Conservation (phyloP, 306 rosid species). For the Hippophae tibetana region DNA sequence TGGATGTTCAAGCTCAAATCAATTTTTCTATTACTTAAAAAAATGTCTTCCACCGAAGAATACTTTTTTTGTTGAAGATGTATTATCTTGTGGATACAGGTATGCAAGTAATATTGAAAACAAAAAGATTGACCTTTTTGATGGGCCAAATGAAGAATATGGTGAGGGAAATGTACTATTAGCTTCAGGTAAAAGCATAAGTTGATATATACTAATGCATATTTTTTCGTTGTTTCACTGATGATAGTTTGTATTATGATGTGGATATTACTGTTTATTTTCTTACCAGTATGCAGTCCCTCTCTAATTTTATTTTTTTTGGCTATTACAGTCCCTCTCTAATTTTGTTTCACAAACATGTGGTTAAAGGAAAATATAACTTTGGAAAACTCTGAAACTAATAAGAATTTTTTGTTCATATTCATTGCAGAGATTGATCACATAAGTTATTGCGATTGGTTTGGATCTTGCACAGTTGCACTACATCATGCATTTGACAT, state of each 20-base stretch:
- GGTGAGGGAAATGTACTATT: conserved; percentile 81
- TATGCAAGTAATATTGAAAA: conserved; percentile 59
- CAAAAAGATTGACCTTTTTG: conserved; percentile 77
- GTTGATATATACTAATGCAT: neutral
- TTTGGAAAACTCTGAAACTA: too few relatives aligned
- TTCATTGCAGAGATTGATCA: too few relatives aligned
- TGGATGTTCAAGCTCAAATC: too few relatives aligned
- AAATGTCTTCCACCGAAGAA: neutral
- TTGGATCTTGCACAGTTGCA: too few relatives aligned
- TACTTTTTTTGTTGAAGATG: conserved; percentile 8
- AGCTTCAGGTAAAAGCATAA: conserved; percentile 48
- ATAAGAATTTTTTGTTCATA: too few relatives aligned
- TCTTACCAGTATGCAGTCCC: neutral
- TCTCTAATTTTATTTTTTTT: too few relatives aligned
- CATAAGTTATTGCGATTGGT: too few relatives aligned
- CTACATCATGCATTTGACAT: too few relatives aligned
- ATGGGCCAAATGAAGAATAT: conserved; percentile 55
- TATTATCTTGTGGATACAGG: conserved; percentile 25
- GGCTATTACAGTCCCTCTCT: neutral
- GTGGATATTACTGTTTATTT: neutral
- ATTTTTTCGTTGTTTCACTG: neutral
- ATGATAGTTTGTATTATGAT: neutral
- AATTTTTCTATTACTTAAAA: too few relatives aligned
- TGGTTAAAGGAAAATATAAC: too few relatives aligned
- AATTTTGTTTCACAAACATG: neutral